Conservation (phyloP, 306 rosid genomes). For the Crataegus laevigata region DNA sequence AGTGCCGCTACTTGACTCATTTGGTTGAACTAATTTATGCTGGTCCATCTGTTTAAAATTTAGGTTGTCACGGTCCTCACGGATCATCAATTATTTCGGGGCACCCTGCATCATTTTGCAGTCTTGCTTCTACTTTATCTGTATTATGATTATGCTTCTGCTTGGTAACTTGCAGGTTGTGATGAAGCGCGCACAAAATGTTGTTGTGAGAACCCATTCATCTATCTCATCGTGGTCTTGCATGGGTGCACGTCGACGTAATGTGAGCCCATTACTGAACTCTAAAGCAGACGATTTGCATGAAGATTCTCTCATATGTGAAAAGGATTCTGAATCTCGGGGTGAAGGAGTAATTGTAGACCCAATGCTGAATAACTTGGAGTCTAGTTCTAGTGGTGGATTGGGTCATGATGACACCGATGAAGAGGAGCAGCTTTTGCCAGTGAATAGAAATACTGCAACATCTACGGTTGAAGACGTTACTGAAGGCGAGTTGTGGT, state of each 20-base stretch:
- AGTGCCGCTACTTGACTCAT: background rate
- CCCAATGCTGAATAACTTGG: conserved; percentile 30
- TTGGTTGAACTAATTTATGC: background rate
- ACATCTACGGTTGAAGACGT: conserved; percentile 39
- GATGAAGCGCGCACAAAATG: conserved; percentile 90
- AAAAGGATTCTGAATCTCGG: conserved; percentile 31
- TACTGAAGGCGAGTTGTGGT: conserved; percentile 80
- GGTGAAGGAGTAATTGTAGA: conserved; percentile 19
- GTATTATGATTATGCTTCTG: conserved; percentile 7
- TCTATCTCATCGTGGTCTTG: conserved; percentile 91
- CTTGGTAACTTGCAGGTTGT: conserved; percentile 50
- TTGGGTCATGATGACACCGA: conserved; percentile 65
- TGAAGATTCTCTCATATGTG: conserved; percentile 39
- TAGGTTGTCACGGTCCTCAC: background rate
- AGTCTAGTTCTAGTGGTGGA: conserved; percentile 40
- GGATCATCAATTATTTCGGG: background rate
- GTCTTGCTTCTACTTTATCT: background rate
- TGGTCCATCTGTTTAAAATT: background rate
- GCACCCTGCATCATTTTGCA: background rate
- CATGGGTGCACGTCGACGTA: conserved; percentile 89
- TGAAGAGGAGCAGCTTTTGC: conserved; percentile 61
- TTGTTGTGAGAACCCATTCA: conserved; percentile 86
- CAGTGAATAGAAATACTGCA: conserved; percentile 28
- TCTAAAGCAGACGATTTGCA: conserved; percentile 34
- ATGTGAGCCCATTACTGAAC: conserved; percentile 31